Conservation (phyloP, 352 stramenopile species). For the Pythium rhizo-oryzae region DNA sequence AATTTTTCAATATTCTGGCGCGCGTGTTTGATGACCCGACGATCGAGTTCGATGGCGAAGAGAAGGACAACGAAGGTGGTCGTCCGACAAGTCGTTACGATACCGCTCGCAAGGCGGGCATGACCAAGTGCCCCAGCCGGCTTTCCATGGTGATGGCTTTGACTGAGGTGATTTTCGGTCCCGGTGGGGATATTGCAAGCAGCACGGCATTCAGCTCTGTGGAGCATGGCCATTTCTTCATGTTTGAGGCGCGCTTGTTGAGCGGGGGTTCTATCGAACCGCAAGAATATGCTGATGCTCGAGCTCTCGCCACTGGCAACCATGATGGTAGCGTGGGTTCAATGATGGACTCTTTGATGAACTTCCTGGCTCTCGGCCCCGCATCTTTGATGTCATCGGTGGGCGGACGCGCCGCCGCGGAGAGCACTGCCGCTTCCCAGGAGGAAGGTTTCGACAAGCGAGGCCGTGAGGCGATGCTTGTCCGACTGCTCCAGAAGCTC, state of each 20-base stretch:
- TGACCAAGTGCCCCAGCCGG: conserved; percentile 79
- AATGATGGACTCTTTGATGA: conserved; percentile 91
- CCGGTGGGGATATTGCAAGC: conserved; percentile 32
- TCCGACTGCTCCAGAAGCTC: conserved; percentile 80
- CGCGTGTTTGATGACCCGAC: conserved; percentile 84
- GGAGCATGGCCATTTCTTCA: conserved; percentile 89
- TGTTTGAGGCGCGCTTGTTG: conserved; percentile 86
- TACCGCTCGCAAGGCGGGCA: conserved; percentile 69
- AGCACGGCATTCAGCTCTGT: conserved; percentile 73
- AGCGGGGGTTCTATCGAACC: conserved; percentile 85
- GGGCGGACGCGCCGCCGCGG: conserved; percentile 12
- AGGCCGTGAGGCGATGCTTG: conserved; percentile 81
- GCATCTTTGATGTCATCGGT: conserved; percentile 53
- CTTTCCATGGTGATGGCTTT: conserved; percentile 86
- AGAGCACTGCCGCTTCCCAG: conserved; percentile 57
- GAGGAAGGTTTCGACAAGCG: conserved; percentile 86
- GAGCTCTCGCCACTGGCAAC: conserved; percentile 55
- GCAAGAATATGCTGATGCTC: conserved; percentile 79
- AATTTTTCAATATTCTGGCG: conserved; percentile 82
- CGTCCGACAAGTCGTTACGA: conserved; percentile 74
- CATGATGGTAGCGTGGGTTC: conserved; percentile 43
- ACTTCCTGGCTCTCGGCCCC: conserved; percentile 81
- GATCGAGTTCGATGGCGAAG: conserved; percentile 86
- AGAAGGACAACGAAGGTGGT: conserved; percentile 42
- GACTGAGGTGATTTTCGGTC: conserved; percentile 79